Conservation (phyloP, 257 asterid species). For the Scutellaria minor region DNA sequence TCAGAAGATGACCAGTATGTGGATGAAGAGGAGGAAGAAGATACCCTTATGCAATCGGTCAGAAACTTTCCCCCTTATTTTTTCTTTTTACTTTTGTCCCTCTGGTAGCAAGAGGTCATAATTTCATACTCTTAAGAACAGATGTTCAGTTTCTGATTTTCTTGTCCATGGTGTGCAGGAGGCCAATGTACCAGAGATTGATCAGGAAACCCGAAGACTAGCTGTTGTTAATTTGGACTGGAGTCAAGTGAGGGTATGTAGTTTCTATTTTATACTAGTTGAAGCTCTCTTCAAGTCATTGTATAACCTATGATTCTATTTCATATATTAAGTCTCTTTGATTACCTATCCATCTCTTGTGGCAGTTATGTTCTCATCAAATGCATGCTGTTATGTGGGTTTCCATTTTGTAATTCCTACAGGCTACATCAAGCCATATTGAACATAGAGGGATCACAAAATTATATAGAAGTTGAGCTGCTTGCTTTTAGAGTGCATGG, state of each 20-base stretch:
- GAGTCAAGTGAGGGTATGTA: conserved; percentile 87
- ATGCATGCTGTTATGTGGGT: too few species aligned
- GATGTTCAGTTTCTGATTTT: neutral
- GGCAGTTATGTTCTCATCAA: neutral
- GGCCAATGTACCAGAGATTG: conserved; percentile 77
- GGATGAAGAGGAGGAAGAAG: conserved; percentile 57
- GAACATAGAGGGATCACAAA: too few species aligned
- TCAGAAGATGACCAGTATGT: conserved; percentile 43
- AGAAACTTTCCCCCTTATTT: neutral
- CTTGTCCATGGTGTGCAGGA: conserved; percentile 48
- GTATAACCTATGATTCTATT: neutral
- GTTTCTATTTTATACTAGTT: conserved; percentile 16
- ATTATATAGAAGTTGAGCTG: neutral
- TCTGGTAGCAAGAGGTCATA: neutral
- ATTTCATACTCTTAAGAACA: too few species aligned
- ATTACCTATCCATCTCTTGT: neutral
- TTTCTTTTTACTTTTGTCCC: neutral
- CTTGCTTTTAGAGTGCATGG: neutral
- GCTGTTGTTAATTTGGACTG: conserved; percentile 91
- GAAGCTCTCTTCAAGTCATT: conserved; percentile 7
- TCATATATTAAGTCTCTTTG: neutral
- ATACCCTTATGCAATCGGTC: conserved; percentile 49
- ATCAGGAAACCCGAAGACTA: conserved; percentile 79
- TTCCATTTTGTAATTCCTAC: neutral
- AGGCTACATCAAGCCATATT: too few species aligned